Percentiles rank a stretch among this genome's conserved stretches.
phyloP scores from a whole-genome alignment of 2,329 filamentous ascomycete genomes.

The Xylariales sp. region DNA sequence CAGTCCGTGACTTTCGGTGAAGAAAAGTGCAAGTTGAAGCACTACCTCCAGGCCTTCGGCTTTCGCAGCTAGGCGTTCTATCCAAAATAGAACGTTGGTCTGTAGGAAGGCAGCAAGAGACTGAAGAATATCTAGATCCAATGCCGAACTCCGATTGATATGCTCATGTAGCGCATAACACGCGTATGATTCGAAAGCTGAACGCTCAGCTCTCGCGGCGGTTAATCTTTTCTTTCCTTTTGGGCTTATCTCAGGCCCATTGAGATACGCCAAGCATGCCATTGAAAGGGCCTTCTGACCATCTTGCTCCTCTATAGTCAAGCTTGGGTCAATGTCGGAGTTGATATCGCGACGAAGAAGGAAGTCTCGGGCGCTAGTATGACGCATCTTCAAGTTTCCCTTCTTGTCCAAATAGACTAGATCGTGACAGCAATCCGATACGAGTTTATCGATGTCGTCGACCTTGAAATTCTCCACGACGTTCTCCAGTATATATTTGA shows the following conservation, averaged over 20 bases:
- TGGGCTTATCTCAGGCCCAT: slow-evolving; percentile 12
- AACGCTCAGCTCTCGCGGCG: not conserved
- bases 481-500: slow-evolving; percentile 28
- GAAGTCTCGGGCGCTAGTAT: slow-evolving; percentile 33
- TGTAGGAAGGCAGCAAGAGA: slow-evolving; percentile 26
- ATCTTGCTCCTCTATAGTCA: slow-evolving; percentile 17
- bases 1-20: not conserved
- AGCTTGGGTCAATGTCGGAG: slow-evolving; percentile 25
- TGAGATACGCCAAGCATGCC: slow-evolving; percentile 30
- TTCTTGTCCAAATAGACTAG: slow-evolving; percentile 31
- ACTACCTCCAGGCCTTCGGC: too few species aligned
- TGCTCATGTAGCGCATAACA: slow-evolving; percentile 29
- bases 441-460: slow-evolving; percentile 23
- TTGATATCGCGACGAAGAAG: slow-evolving; percentile 18
- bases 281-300: slow-evolving; percentile 29
- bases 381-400: slow-evolving; percentile 29
- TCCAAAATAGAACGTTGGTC: slow-evolving; percentile 33
- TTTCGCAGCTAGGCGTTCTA: slow-evolving; percentile 20
- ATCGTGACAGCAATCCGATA: slow-evolving; percentile 28
- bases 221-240: slow-evolving; percentile 2
- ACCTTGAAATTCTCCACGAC: too few species aligned
- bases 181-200: slow-evolving; percentile 23
- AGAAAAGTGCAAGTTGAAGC: not conserved
- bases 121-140: slow-evolving; percentile 17
- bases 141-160: slow-evolving; percentile 21